phyloP scores from a whole-genome alignment of 2,329 filamentous ascomycete genomes.

The Monilinia fructicola region DNA sequence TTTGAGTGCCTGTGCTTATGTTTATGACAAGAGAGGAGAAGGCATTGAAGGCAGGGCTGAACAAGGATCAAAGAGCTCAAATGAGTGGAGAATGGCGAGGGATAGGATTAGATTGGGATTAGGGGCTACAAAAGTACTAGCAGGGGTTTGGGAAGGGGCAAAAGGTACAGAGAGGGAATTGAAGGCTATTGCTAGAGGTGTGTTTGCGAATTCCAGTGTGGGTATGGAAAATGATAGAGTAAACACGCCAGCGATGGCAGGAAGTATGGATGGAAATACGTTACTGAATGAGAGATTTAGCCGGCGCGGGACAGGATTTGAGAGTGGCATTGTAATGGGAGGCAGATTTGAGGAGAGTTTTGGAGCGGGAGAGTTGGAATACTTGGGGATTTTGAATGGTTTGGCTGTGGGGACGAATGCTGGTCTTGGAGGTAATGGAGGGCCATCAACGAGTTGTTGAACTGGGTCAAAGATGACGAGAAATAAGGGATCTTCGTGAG shows the following conservation, averaged over 20 bases:
- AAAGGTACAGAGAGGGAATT: slow-evolving; percentile 53
- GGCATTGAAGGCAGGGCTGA: not conserved
- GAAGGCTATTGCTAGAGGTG: slow-evolving; percentile 31
- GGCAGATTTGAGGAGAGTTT: not conserved
- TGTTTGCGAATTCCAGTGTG: slow-evolving; percentile 21
- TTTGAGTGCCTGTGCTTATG: slow-evolving; percentile 58
- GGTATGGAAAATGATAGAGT: not conserved
- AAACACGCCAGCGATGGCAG: not conserved
- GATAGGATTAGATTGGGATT: slow-evolving; percentile 59
- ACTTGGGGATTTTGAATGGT: slow-evolving; percentile 4
- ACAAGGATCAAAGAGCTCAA: slow-evolving; percentile 28
- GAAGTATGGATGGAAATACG: not conserved
- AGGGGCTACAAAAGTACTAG: slow-evolving; percentile 56
- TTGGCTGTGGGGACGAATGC: slow-evolving; percentile 1
- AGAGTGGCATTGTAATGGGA: not conserved
- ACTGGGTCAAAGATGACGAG: not conserved
- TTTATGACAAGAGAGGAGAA: slow-evolving; percentile 38
- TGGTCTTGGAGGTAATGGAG: not conserved
- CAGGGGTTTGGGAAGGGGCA: slow-evolving; percentile 57
- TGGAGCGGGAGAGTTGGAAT: not conserved
- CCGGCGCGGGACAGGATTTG: not conserved
- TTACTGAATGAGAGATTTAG: not conserved
- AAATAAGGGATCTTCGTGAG: too few species aligned
- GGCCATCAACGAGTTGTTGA: not conserved
- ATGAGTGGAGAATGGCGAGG: slow-evolving; percentile 46